Conservation (phyloP, 208 protist genomes). For the Trypanosoma caninum region DNA sequence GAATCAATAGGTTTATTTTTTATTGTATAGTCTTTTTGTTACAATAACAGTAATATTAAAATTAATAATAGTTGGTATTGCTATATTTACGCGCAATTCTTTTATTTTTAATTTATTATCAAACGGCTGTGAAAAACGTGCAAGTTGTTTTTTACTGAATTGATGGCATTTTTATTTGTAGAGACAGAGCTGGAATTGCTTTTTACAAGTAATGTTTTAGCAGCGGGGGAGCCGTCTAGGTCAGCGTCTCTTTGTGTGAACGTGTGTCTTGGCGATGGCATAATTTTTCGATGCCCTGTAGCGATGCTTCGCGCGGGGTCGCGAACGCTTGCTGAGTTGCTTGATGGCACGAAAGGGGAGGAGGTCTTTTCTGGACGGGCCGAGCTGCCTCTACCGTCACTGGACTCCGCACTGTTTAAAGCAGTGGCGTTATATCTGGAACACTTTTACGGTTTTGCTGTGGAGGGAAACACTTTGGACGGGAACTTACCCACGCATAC, state of each 20-base stretch:
- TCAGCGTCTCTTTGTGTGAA: not conserved
- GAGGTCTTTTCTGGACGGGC: not conserved
- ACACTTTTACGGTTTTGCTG: conserved; percentile 41
- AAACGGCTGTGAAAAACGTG: too few species aligned
- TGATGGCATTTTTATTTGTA: conserved; percentile 1
- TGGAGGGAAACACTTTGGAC: not conserved
- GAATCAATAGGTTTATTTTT: too few species aligned
- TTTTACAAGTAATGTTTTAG: not conserved
- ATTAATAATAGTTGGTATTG: too few species aligned
- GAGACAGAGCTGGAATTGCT: not conserved
- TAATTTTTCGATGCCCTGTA: conserved; percentile 31
- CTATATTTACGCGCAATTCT: too few species aligned
- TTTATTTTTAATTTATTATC: too few species aligned
- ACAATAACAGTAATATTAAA: too few species aligned
- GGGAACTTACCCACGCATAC: not conserved
- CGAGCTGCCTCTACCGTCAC: conserved; percentile 36
- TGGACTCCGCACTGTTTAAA: conserved; percentile 37
- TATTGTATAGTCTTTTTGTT: too few species aligned
- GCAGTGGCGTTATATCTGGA: conserved; percentile 65
- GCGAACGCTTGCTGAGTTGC: conserved; percentile 30
- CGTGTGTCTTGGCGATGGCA: conserved; percentile 11
- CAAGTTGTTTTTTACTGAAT: conserved; percentile 4
- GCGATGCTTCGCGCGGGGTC: conserved; percentile 39
- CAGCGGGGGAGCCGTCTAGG: not conserved
- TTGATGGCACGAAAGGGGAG: conserved; percentile 26